A percentile compares a stretch with the other conserved stretches of the same genome.
Evolutionary conservation across 2,329 filamentous ascomycete genomes (phyloP).

Genomic region (Aschersonia sp.): DNA sequence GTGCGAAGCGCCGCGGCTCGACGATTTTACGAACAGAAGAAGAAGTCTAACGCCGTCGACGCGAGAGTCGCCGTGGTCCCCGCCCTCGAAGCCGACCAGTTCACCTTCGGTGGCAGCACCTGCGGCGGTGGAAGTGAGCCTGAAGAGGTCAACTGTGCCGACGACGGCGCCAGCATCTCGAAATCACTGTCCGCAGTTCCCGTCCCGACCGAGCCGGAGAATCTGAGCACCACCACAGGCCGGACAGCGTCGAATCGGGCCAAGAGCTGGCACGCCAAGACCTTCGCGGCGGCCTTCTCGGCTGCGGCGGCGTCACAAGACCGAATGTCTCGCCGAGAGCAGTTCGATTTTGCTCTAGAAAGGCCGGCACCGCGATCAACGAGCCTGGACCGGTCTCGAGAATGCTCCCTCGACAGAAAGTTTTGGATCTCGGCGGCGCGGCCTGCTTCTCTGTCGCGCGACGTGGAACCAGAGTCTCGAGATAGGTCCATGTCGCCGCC

Average conservation of each 20-base stretch:
- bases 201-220: not conserved
- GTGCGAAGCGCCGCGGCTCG: conserved; percentile 16
- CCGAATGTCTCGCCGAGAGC: not conserved
- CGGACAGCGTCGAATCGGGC: not conserved
- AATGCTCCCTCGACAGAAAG: not conserved
- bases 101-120: not conserved
- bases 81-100: not conserved
- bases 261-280: not conserved
- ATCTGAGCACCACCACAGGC: not conserved
- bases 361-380: not conserved
- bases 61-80: not conserved
- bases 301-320: not conserved
- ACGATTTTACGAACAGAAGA: conserved; percentile 13
- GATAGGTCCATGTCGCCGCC: conserved; percentile 5
- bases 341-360: not conserved
- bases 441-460: conserved; percentile 1
- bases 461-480: not conserved
- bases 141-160: not conserved
- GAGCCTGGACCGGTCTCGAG: not conserved
- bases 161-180: not conserved
- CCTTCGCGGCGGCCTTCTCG: not conserved
- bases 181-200: not conserved
- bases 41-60: not conserved
- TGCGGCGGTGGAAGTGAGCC: conserved; percentile 1
- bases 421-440: not conserved